phyloP scores from a whole-genome alignment of 106 monocot species.

The Posidonia australis region DNA sequence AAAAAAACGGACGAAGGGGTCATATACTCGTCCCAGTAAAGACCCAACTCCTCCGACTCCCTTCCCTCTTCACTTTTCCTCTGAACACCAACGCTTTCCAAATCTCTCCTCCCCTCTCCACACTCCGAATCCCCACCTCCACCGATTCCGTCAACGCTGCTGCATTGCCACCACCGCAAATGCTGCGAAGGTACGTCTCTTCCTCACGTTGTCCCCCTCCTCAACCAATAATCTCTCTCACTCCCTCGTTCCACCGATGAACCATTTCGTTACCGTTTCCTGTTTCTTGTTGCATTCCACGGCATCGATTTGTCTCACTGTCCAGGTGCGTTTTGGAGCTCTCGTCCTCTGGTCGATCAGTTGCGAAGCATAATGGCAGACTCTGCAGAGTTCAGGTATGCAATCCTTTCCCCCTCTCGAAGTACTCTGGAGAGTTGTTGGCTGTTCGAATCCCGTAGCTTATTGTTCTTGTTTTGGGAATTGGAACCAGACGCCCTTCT shows the following conservation, averaged over 20 bases:
- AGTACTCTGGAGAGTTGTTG: background rate
- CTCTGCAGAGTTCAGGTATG: background rate
- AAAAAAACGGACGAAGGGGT: too few species aligned
- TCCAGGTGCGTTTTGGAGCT: constrained; percentile 7
- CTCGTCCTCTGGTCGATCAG: constrained; percentile 3
- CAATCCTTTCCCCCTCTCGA: background rate
- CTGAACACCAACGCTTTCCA: too few species aligned
- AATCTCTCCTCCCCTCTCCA: too few species aligned
- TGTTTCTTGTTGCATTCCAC: background rate
- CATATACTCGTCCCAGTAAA: too few species aligned
- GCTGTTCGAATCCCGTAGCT: background rate
- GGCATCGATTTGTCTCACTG: background rate
- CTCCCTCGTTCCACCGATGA: background rate
- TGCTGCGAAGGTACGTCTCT: background rate
- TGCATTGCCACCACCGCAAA: background rate
- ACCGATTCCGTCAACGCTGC: too few species aligned
- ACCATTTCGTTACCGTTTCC: background rate
- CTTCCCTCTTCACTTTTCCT: too few species aligned
- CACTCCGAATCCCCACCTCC: too few species aligned
- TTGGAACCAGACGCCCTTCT: constrained; percentile 1
- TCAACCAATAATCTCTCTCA: background rate
- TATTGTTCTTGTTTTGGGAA: background rate
- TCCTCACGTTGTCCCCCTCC: background rate
- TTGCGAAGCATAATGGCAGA: background rate
- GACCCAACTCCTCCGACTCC: too few species aligned